Percentiles rank a stretch among this genome's conserved stretches.
Conservation (phyloP, 768 basidiomycete genomes). For the Rubroboletus satanas region DNA sequence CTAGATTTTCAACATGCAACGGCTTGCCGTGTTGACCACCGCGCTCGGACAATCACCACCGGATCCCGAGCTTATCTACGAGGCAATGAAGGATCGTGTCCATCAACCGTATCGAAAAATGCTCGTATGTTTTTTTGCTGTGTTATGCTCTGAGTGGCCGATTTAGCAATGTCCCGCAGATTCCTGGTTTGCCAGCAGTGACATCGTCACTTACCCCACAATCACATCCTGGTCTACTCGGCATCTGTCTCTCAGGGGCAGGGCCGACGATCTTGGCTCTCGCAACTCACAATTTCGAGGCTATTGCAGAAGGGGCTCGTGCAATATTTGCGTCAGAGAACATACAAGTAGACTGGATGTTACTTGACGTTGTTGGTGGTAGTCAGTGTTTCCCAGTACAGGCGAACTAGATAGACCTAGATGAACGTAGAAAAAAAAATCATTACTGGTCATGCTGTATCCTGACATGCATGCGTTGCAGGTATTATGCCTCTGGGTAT, state of each 20-base stretch:
- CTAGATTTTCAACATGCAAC: conserved; percentile 96
- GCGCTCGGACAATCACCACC: conserved; percentile 88
- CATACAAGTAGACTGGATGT: conserved; percentile 87
- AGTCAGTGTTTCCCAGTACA: conserved; percentile 22
- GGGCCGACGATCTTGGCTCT: conserved; percentile 97
- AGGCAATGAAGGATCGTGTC: conserved; percentile 97
- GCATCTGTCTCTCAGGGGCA: conserved; percentile 96
- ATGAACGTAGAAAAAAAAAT: conserved; percentile 5
- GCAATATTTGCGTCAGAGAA: conserved; percentile 65
- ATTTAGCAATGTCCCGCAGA: conserved; percentile 44
- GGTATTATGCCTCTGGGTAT: conserved; percentile 29
- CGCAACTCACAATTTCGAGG: conserved; percentile 79
- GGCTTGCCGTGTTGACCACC: conserved; percentile 92
- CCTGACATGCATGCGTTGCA: conserved; percentile 14
- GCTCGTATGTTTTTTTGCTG: conserved; percentile 51
- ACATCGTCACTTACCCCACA: conserved; percentile 83
- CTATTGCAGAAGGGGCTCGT: conserved; percentile 79
- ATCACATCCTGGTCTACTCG: conserved; percentile 91
- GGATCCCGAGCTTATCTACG: conserved; percentile 94
- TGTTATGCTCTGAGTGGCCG: neutral
- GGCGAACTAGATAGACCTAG: conserved; percentile 11
- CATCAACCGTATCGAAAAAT: conserved; percentile 94
- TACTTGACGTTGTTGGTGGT: conserved; percentile 64
- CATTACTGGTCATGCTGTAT: conserved; percentile 20
- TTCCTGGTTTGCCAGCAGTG: conserved; percentile 93